Conservation (phyloP, 495 filamentous ascomycete species). For the Hypoxylon fuscum region DNA sequence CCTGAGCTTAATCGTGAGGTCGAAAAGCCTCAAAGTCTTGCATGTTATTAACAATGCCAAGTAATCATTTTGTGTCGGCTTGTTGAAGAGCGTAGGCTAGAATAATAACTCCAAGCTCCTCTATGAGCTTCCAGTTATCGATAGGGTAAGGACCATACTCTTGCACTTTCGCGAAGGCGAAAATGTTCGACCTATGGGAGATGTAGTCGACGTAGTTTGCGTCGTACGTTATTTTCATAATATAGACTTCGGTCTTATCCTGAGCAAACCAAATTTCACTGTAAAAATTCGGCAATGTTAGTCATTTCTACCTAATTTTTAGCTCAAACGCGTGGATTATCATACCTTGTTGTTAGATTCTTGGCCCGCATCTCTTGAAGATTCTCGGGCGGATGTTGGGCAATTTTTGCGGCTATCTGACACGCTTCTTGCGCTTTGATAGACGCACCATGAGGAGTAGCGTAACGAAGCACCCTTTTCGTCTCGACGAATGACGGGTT, state of each 20-base stretch:
- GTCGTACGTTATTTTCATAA: background rate
- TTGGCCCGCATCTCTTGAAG: constrained; percentile 4
- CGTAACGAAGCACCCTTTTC: background rate
- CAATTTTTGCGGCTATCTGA: constrained; percentile 1
- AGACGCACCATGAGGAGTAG: background rate
- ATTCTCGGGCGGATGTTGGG: background rate
- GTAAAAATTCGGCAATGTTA: background rate
- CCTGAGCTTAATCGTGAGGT: background rate
- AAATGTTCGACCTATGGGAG: background rate
- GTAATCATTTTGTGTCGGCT: constrained; percentile 1
- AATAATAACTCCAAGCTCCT: background rate
- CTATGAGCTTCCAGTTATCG: background rate
- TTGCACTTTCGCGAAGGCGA: background rate
- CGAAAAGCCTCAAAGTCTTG: background rate
- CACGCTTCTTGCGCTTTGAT: constrained; percentile 4
- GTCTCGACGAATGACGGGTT: background rate
- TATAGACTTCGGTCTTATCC: background rate
- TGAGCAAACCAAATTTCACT: background rate
- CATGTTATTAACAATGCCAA: background rate
- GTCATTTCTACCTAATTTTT: background rate
- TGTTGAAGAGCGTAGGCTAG: constrained; percentile 5
- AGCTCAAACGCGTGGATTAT: background rate
- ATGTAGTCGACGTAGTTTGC: constrained; percentile 4
- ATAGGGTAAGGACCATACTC: constrained; percentile 1
- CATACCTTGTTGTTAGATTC: background rate